Evolutionary conservation across 2,329 filamentous ascomycete genomes (phyloP), one percentile per base, ranked within the genome.

Genomic region (Neospermospora avenae): DNA sequence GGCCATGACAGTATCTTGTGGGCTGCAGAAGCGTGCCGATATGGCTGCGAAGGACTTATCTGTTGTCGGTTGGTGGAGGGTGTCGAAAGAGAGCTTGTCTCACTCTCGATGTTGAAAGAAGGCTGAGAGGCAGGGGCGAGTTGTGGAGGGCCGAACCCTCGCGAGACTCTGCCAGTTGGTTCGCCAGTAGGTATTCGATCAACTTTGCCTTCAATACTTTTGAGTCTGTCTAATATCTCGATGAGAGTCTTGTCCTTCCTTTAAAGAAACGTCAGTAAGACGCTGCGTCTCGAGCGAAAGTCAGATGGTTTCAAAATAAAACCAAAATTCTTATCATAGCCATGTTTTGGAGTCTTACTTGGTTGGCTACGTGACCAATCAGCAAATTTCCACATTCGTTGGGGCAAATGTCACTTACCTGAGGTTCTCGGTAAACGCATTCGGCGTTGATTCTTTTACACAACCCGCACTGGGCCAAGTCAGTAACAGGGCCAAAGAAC

Each of bases 171-270:
- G 41, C 42, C 41, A 25, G 64, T 62, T 55, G 68, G 66, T 25
- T 62, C 64, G 41, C 42, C 41, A 25, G 64, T 62, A 55, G 68
- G 66, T 64, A 71, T 68, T 68, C 72, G 53, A 72, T 86, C 82
- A 64, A 86, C 77, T 70, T 85, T 85, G 56, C 70, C 76, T 69
- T 85, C 82, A 46, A 86, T 73, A 56, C 73, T 76, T 63, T 79
- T 81, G 55, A 86, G 74, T 11, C 79, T 77, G 51, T 85, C 81
- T 31, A 86, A 74, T 56, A 86, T 85, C 67, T 86, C 81, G 44
- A 83, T 77, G 65, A 86, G 75, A 2, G 83, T 86, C 72, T 83
- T 85, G 70, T 86, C 84, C 73, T 86, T 86, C 69, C 83, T 85
- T 67, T 34, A 46, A 41, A 52, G 66, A 34, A 44, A 61, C 56